Evolutionary conservation across 768 basidiomycete species (phyloP).

Genomic region (Chiua virens): DNA sequence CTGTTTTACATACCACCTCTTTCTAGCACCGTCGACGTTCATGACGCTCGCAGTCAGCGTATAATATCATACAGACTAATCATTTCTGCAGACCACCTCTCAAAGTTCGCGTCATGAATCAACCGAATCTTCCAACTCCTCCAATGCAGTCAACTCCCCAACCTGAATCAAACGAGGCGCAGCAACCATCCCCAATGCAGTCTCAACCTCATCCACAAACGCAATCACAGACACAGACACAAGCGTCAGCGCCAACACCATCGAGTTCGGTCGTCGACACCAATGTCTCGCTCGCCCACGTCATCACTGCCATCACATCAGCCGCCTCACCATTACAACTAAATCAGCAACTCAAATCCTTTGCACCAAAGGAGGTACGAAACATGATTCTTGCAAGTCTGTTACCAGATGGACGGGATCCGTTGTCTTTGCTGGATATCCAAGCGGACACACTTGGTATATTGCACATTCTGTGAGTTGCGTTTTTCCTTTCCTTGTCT

Average conservation of each 20-base stretch:
- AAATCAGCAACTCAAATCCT: constrained; percentile 45
- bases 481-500: not conserved
- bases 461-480: constrained; percentile 74
- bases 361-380: constrained; percentile 55
- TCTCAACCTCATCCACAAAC: constrained; percentile 8
- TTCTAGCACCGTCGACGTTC: not conserved
- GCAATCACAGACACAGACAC: constrained; percentile 7
- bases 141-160: constrained; percentile 20
- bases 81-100: not conserved
- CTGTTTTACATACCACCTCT: not conserved
- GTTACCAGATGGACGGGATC: constrained; percentile 64
- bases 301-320: constrained; percentile 48
- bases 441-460: constrained; percentile 60
- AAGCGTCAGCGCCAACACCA: constrained; percentile 4
- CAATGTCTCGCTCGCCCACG: constrained; percentile 36
- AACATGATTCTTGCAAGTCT: constrained; percentile 56
- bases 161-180: constrained; percentile 10
- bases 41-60: not conserved
- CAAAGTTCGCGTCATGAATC: constrained; percentile 25
- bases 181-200: constrained; percentile 17
- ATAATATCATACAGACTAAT: not conserved
- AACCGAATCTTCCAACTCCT: constrained; percentile 27
- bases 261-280: constrained; percentile 1
- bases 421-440: constrained; percentile 57
- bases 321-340: constrained; percentile 37